Percentiles rank a stretch among this genome's conserved stretches.
Evolutionary conservation across 805 yeast species (phyloP).

Genomic region (Tetrapisispora phaffii): DNA sequence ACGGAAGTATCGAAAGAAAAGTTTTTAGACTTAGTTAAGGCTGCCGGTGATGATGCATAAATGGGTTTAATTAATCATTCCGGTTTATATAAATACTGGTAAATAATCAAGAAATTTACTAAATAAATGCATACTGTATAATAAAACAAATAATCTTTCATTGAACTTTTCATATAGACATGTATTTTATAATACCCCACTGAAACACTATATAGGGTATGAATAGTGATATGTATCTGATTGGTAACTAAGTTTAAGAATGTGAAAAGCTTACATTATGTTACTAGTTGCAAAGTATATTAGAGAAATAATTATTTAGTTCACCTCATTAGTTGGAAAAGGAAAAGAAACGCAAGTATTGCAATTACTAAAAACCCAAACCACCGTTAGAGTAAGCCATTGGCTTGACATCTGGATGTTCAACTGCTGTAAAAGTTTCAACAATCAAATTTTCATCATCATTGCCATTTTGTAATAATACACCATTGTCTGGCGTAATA

Average conservation of each 20-base stretch:
- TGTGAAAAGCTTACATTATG: too few species aligned
- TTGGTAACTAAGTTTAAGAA: too few species aligned
- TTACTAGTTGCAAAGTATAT: too few species aligned
- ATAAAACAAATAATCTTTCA: not conserved
- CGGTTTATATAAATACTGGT: not conserved
- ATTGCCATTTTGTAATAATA: slow-evolving; percentile 32
- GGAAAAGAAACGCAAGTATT: too few species aligned
- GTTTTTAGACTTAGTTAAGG: slow-evolving; percentile 78
- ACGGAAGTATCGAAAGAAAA: slow-evolving; percentile 82
- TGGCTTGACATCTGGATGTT: slow-evolving; percentile 86
- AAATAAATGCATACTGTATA: not conserved
- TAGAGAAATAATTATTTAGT: too few species aligned
- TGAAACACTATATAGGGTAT: too few species aligned
- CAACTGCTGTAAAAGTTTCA: slow-evolving; percentile 65
- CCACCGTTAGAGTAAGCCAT: slow-evolving; percentile 77
- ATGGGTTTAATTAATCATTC: not conserved
- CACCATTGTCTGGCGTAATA: slow-evolving; percentile 35
- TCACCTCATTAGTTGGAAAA: too few species aligned
- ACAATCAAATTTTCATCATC: slow-evolving; percentile 42
- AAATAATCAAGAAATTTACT: not conserved
- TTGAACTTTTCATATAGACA: not conserved
- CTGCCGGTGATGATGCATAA: slow-evolving; percentile 46
- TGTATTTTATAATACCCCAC: not conserved
- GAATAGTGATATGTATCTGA: too few species aligned
- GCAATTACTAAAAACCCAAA: slow-evolving; percentile 22